Base-by-base conservation (phyloP, 2,329 filamentous ascomycete genomes). In the Fusarium devonianum region DNA sequence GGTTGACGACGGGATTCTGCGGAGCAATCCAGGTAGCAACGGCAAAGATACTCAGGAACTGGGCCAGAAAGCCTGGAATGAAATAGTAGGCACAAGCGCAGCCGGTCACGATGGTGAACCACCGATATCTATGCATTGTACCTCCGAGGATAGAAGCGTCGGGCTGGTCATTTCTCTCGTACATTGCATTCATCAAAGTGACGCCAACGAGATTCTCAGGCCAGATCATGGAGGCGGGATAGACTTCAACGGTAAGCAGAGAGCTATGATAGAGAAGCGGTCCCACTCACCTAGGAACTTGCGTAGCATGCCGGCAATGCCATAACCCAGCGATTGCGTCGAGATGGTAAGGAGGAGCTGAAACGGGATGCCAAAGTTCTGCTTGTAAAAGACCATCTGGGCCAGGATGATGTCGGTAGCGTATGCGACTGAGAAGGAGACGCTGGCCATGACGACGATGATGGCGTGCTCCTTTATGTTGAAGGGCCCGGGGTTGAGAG, bases 211-310 rank as follows among this genome's bases (percentile, higher is more conserved):
- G 74, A 38, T 83, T 87, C 2, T 76, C 78, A 0, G 88, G 88
- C 87, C 87, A 90, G 49, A 90, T 89, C 85, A 90, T 89, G 8
- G 87, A 82, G 1, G 86, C 84, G 4, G 83, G 83, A 58, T 85
- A 84, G 9, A 84, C 79, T 82, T 44, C 5, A 14, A 12, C 3
- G 1, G 30, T 64, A n/a, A 64, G 58, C 37, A 22, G 29, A n/a
- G 7, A 12, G n/a, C 5, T 2, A 3, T 12, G 10, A 1, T 4
- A n/a, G 21, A 4, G 4, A 5, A n/a, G 23, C 2, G 7, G n/a
- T n/a, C 6, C 2, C 23, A 57, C 76, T 54, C 52, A 82, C 81
- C 81, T 12, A 89, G 68, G 62, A 86, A 87, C 54, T 80, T 81
- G 47, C 84, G 78, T 74, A 89, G 80, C 64, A 88, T 81, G 2